These are phyloP conservation scores for Venturia aucupariae DNA, from an alignment of 2,329 filamentous ascomycete species.

Conservation along the genomic window DNA sequence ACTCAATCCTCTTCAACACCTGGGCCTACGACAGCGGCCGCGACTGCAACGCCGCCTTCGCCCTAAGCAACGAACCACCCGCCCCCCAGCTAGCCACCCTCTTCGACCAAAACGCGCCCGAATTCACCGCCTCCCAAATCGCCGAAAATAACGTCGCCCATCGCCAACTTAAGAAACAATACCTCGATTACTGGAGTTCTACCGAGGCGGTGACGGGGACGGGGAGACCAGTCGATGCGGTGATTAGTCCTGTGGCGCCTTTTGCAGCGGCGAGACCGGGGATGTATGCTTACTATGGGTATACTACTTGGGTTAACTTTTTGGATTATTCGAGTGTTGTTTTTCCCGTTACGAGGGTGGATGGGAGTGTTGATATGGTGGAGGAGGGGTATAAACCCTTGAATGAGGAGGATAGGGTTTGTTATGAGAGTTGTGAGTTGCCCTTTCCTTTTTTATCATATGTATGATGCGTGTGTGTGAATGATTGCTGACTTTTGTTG, in stretches of 20 bases:
- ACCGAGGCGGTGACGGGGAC: slow-evolving; percentile 22
- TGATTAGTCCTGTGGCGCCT: slow-evolving; percentile 30
- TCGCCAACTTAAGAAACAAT: slow-evolving; percentile 25
- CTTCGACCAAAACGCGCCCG: slow-evolving; percentile 16
- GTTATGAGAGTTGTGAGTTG: slow-evolving; percentile 16
- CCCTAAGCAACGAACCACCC: slow-evolving; percentile 26
- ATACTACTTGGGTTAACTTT: slow-evolving; percentile 41
- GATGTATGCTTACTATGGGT: slow-evolving; percentile 29
- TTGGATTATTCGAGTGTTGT: slow-evolving; percentile 47
- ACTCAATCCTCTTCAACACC: slow-evolving; percentile 15
- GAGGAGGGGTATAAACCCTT: slow-evolving; percentile 20
- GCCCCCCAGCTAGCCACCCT: slow-evolving; percentile 22
- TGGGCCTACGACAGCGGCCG: slow-evolving; percentile 27
- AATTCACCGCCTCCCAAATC: slow-evolving; percentile 24
- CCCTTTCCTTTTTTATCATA: neutral
- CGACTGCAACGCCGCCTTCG: slow-evolving; percentile 25
- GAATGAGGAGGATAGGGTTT: slow-evolving; percentile 14
- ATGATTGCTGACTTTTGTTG: neutral
- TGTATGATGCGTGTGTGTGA: too few species aligned
- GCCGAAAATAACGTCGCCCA: slow-evolving; percentile 26
- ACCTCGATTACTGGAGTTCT: slow-evolving; percentile 31
- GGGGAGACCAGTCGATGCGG: slow-evolving; percentile 28
- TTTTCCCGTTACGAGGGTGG: slow-evolving; percentile 46
- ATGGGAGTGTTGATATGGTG: slow-evolving; percentile 44
- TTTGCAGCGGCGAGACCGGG: slow-evolving; percentile 26